Conservation (phyloP, 2,329 filamentous ascomycete species). For the Fusarium siculi region DNA sequence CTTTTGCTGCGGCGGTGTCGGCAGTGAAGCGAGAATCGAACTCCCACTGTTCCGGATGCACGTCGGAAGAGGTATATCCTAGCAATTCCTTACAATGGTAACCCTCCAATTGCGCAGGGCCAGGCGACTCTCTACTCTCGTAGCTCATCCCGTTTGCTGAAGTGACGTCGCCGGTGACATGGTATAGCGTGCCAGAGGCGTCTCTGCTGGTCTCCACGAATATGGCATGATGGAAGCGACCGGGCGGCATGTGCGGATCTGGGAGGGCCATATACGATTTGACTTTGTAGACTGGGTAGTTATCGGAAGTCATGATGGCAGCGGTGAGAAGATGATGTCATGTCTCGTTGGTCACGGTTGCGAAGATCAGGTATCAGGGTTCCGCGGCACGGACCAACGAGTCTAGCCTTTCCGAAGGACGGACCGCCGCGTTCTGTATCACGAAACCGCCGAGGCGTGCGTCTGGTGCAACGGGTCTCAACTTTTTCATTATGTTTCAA, state of each 20-base stretch:
- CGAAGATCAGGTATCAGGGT: background rate
- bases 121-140: background rate
- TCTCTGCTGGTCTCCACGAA: rapidly evolving
- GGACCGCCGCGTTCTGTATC: background rate
- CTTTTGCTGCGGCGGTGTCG: background rate
- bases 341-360: too few species aligned
- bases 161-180: background rate
- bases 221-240: background rate
- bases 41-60: background rate
- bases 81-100: background rate
- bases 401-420: background rate
- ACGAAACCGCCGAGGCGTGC: background rate
- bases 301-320: background rate
- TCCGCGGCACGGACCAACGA: background rate
- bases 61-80: rapidly evolving
- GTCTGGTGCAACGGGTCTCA: rapidly evolving
- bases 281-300: background rate
- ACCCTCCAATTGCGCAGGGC: rapidly evolving
- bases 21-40: background rate
- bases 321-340: background rate
- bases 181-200: background rate
- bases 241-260: background rate
- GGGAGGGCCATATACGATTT: background rate
- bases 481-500: background rate
- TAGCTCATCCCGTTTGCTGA: background rate